Conservation (phyloP, 352 stramenopile species). For the Pythium diclinum region DNA sequence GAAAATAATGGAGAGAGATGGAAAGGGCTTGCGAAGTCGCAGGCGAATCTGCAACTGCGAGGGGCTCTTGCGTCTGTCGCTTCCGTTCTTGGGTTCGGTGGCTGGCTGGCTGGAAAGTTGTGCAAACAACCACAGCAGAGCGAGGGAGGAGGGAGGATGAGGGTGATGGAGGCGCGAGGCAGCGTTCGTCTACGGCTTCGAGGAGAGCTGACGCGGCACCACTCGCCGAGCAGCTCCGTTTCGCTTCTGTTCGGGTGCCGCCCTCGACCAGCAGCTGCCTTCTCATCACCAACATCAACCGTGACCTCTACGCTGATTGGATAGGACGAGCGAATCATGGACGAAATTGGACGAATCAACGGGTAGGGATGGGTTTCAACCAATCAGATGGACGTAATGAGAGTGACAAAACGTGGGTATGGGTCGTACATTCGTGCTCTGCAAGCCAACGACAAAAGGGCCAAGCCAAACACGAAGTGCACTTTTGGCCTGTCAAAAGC, state of each 20-base stretch:
- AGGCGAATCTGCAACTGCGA: conserved; percentile 3
- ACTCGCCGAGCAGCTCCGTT: not conserved
- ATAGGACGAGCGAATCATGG: not conserved
- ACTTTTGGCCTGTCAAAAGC: not conserved
- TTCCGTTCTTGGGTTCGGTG: not conserved
- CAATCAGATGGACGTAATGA: not conserved
- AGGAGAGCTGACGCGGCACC: conserved; percentile 3
- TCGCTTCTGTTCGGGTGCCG: not conserved
- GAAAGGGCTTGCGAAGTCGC: not conserved
- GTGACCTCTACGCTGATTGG: conserved; percentile 1
- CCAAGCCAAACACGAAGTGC: conserved; percentile 6
- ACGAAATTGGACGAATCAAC: not conserved
- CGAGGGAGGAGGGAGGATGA: not conserved
- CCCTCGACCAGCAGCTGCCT: conserved; percentile 1
- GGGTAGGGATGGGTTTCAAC: not conserved
- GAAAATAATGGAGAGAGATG: not conserved
- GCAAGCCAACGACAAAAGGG: not conserved
- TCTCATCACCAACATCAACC: conserved; percentile 2
- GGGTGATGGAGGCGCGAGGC: no score
- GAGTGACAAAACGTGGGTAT: not conserved
- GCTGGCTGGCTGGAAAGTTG: not conserved
- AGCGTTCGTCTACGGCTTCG: conserved; percentile 3
- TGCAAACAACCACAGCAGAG: not conserved
- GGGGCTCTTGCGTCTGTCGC: not conserved
- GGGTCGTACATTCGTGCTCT: not conserved